Evolutionary conservation across 805 yeast species (phyloP).

Genomic region (Cyberlindnera subsufficiens): DNA sequence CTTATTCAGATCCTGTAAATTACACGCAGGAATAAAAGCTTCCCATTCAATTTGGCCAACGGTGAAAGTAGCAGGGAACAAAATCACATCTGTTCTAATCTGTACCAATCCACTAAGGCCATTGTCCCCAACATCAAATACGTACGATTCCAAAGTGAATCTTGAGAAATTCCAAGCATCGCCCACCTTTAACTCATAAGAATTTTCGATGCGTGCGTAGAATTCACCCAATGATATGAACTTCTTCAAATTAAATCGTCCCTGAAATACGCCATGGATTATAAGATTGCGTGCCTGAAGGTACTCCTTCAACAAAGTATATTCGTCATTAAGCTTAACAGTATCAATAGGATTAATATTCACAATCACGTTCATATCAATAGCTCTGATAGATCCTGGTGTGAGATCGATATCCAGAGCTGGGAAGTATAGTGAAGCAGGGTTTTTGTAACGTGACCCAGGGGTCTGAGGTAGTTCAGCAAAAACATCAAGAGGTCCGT

Average conservation of each 20-base stretch:
- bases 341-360: conserved; percentile 10
- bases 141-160: neutral
- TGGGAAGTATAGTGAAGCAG: neutral
- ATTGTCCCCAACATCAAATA: neutral
- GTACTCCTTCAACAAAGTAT: conserved; percentile 3
- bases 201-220: neutral
- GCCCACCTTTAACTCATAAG: neutral
- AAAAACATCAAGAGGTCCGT: conserved; percentile 8
- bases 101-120: neutral
- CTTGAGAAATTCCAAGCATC: neutral
- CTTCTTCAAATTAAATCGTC: conserved; percentile 5
- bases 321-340: conserved; percentile 4
- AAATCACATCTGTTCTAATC: neutral
- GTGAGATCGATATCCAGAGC: conserved; percentile 11
- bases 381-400: conserved; percentile 4
- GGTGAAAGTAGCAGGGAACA: neutral
- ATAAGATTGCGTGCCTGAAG: neutral
- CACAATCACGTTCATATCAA: conserved; percentile 3
- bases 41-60: conserved; percentile 17
- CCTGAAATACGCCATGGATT: conserved; percentile 3
- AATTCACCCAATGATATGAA: conserved; percentile 4
- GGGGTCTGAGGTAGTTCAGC: conserved; percentile 6
- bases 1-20: conserved; percentile 1
- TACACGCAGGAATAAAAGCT: conserved; percentile 13
- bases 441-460: conserved; percentile 3